These are phyloP conservation scores for Penicillium robsamsonii DNA, from an alignment of 495 filamentous ascomycete species.

Conservation along the genomic window DNA sequence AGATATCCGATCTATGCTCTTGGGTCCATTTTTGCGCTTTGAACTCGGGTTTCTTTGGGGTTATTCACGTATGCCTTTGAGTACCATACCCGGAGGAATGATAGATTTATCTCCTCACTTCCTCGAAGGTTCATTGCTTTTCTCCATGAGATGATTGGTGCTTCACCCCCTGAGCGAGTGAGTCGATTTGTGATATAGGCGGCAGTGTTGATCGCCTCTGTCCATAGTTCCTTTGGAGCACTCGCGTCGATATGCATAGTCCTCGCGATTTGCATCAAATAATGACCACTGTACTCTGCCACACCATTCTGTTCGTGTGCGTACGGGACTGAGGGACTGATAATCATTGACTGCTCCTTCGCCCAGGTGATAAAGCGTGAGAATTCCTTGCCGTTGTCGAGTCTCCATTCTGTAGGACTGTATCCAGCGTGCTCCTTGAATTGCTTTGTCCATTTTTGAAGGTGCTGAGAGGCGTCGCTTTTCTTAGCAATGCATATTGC, in stretches of 20 bases:
- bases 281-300: neutral
- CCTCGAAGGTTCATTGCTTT: neutral
- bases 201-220: neutral
- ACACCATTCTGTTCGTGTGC: neutral
- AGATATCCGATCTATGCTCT: neutral
- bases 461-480: neutral
- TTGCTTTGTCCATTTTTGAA: neutral
- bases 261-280: neutral
- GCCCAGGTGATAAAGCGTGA: neutral
- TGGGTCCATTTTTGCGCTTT: neutral
- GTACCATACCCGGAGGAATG: neutral
- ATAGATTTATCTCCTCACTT: neutral
- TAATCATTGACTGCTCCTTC: neutral
- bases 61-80: neutral
- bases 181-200: neutral
- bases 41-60: neutral
- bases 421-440: no score
- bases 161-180: neutral
- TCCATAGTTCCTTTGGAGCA: neutral
- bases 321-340: neutral
- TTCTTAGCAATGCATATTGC: neutral
- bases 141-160: neutral
- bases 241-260: neutral
- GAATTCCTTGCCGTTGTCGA: neutral
- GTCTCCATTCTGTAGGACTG: neutral